phyloP scores from a whole-genome alignment of 2,329 filamentous ascomycete species.

The Cladosporium sp. region DNA sequence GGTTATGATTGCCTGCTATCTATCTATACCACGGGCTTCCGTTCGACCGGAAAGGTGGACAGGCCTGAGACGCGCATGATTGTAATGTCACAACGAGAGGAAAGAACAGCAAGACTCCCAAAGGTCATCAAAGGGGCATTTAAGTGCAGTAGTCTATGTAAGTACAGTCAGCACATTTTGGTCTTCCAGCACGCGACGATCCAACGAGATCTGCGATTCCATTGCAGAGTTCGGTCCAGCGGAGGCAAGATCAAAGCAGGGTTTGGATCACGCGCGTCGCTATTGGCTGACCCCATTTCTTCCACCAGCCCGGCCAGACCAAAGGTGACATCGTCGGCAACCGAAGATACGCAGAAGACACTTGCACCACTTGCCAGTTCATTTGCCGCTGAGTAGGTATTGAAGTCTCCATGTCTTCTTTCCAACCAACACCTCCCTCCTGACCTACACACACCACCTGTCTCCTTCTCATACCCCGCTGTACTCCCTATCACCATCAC shows the following conservation, averaged over 20 bases:
- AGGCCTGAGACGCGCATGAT: background rate
- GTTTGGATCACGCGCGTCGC: background rate
- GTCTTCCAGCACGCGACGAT: background rate
- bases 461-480: background rate
- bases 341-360: background rate
- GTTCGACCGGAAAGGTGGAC: background rate
- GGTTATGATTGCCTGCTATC: background rate
- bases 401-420: too few species aligned
- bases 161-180: background rate
- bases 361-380: background rate
- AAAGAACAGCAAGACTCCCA: background rate
- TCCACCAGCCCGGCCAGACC: conserved; percentile 1
- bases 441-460: background rate
- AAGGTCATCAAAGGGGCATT: background rate
- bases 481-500: background rate
- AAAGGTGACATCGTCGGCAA: background rate
- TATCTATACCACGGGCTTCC: background rate
- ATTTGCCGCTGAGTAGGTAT: background rate
- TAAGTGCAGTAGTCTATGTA: background rate
- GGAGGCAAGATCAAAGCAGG: background rate
- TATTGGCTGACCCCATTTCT: background rate
- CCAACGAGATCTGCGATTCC: background rate
- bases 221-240: background rate
- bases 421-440: background rate
- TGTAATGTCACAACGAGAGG: background rate